Percentiles rank a stretch among this genome's conserved stretches.
Evolutionary conservation across 108 stramenopile genomes (phyloP).

Genomic region (Mediolabrus comicus): DNA sequence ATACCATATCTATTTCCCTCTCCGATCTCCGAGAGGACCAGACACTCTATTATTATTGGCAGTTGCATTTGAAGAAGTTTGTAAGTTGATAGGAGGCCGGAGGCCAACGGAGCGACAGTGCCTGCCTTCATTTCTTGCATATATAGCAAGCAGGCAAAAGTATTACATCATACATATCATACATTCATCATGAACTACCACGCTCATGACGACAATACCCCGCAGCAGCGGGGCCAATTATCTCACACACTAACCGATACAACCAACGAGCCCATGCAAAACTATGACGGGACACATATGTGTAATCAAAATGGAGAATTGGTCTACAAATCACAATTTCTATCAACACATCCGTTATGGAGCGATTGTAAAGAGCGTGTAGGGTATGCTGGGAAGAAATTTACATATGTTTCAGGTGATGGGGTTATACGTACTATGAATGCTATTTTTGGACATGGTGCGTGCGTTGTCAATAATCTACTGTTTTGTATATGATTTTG

Average conservation of each 20-base stretch:
- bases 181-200: background rate
- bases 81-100: no score
- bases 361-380: constrained; percentile 49
- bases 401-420: constrained; percentile 47
- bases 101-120: no score
- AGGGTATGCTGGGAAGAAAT: constrained; percentile 39
- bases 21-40: no score
- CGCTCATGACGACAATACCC: background rate
- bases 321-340: constrained; percentile 45
- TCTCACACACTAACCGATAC: constrained; percentile 10
- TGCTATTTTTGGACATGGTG: constrained; percentile 44
- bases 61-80: no score
- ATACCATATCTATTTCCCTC: no score
- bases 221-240: background rate
- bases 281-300: constrained; percentile 49
- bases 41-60: no score
- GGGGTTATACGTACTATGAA: constrained; percentile 52
- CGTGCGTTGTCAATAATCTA: background rate
- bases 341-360: constrained; percentile 43
- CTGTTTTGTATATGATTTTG: background rate
- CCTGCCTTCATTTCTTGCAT: no score
- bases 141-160: no score
- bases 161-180: no score
- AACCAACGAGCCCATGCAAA: constrained; percentile 43
- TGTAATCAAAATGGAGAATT: constrained; percentile 15